phyloP scores from a whole-genome alignment of 805 yeast species.

The Candida krabiensis region DNA sequence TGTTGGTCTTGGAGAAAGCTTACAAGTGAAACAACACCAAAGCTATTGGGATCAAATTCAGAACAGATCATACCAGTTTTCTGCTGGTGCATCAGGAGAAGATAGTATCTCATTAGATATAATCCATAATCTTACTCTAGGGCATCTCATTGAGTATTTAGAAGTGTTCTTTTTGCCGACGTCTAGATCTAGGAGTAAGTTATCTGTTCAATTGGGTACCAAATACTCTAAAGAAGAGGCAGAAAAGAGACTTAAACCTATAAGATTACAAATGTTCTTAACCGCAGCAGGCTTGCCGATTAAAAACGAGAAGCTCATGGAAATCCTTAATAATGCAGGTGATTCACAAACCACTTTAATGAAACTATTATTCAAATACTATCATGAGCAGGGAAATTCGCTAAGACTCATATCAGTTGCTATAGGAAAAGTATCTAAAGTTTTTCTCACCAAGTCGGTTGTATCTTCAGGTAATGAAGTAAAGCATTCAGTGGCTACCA shows the following conservation, averaged over 20 bases:
- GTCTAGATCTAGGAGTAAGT: conserved; percentile 38
- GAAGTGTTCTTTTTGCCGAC: conserved; percentile 33
- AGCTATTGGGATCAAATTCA: conserved; percentile 50
- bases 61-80: conserved; percentile 42
- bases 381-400: conserved; percentile 39
- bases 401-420: conserved; percentile 23
- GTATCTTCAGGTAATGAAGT: too few species aligned
- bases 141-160: conserved; percentile 38
- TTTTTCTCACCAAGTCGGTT: too few species aligned
- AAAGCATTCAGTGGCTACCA: conserved; percentile 14
- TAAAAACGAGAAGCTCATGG: conserved; percentile 37
- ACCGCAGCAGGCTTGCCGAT: conserved; percentile 49
- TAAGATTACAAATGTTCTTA: conserved; percentile 45
- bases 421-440: conserved; percentile 22
- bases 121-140: conserved; percentile 33
- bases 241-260: conserved; percentile 33
- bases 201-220: conserved; percentile 44
- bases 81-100: conserved; percentile 27
- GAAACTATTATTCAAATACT: conserved; percentile 43
- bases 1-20: conserved; percentile 18
- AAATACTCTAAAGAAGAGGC: conserved; percentile 37
- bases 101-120: conserved; percentile 35
- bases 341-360: conserved; percentile 38
- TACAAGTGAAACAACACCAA: conserved; percentile 42
- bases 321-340: conserved; percentile 38